These are phyloP conservation scores for Cordyceps fumosorosea DNA, from an alignment of 2,329 filamentous ascomycete species.

Conservation along the genomic window DNA sequence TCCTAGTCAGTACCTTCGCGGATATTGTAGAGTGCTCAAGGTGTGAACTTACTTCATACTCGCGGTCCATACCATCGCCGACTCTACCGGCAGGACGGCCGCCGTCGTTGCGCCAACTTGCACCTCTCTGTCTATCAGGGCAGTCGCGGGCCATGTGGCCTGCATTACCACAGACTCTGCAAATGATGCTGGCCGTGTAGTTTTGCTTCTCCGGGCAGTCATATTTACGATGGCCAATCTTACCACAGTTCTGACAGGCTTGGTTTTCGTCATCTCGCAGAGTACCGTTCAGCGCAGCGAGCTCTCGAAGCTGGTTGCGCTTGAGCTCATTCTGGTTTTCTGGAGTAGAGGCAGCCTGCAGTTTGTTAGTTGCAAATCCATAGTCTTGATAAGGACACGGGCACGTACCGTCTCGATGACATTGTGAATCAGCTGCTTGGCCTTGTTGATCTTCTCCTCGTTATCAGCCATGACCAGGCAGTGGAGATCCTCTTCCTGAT, in stretches of 20 bases:
- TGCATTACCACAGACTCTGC: constrained; percentile 93
- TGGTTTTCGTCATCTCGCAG: constrained; percentile 99
- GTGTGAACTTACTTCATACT: constrained; percentile 74
- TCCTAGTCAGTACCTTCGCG: constrained; percentile 31
- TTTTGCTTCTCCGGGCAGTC: constrained; percentile 97
- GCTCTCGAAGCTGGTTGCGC: constrained; percentile 94
- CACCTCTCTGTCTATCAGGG: constrained; percentile 85
- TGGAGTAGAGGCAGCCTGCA: constrained; percentile 89
- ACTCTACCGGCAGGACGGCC: constrained; percentile 56
- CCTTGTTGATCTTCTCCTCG: constrained; percentile 99
- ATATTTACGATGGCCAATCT: constrained; percentile 98
- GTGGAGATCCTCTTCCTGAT: constrained; percentile 98
- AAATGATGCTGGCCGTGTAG: constrained; percentile 99
- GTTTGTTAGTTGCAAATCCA: constrained; percentile 19
- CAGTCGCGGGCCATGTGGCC: constrained; percentile 98
- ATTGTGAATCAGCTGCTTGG: constrained; percentile 96
- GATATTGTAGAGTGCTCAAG: background rate
- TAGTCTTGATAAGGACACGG: background rate
- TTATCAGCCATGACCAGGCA: constrained; percentile 99
- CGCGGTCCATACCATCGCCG: constrained; percentile 82
- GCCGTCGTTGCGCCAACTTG: constrained; percentile 78
- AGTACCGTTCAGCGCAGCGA: constrained; percentile 96
- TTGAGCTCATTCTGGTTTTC: constrained; percentile 99
- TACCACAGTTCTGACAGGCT: constrained; percentile 97
- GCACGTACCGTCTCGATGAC: constrained; percentile 90